phyloP scores from a whole-genome alignment of 2,329 filamentous ascomycete genomes.

The Fusarium sp. region DNA sequence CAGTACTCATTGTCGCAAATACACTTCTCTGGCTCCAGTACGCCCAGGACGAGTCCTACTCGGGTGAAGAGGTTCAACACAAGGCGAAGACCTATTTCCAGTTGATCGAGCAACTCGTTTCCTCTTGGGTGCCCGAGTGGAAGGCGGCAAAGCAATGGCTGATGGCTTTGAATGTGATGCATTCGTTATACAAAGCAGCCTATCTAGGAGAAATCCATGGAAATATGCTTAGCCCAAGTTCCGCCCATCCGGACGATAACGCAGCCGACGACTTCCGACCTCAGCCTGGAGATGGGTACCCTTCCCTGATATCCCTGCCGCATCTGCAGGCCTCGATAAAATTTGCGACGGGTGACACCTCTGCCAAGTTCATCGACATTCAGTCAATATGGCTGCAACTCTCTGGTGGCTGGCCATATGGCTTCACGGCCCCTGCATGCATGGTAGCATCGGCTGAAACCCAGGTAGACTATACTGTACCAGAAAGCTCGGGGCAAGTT shows the following conservation, averaged over 20 bases:
- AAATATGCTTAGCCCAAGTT: conserved; percentile 11
- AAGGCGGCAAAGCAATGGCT: conserved; percentile 31
- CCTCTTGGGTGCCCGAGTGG: not conserved
- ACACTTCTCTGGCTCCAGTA: not conserved
- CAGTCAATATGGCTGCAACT: not conserved
- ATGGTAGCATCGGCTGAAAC: not conserved
- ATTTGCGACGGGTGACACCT: not conserved
- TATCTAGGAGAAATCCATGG: conserved; percentile 19
- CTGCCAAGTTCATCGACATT: not conserved
- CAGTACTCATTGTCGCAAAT: not conserved
- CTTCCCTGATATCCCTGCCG: conserved; percentile 4
- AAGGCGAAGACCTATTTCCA: not conserved
- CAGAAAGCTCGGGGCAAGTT: not conserved
- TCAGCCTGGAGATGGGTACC: conserved; percentile 20
- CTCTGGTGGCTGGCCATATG: not conserved
- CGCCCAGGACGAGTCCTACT: not conserved
- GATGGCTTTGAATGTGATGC: conserved; percentile 40
- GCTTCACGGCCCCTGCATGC: not conserved
- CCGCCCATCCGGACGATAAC: conserved; percentile 6
- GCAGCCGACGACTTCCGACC: conserved; percentile 17
- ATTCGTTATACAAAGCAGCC: conserved; percentile 39
- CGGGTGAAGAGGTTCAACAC: not conserved
- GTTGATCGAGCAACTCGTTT: not conserved
- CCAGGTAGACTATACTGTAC: not conserved
- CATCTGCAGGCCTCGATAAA: not conserved